Evolutionary conservation across 1,284 basidiomycete genomes (phyloP).

Genomic region (Ganoderma leucocontextum): DNA sequence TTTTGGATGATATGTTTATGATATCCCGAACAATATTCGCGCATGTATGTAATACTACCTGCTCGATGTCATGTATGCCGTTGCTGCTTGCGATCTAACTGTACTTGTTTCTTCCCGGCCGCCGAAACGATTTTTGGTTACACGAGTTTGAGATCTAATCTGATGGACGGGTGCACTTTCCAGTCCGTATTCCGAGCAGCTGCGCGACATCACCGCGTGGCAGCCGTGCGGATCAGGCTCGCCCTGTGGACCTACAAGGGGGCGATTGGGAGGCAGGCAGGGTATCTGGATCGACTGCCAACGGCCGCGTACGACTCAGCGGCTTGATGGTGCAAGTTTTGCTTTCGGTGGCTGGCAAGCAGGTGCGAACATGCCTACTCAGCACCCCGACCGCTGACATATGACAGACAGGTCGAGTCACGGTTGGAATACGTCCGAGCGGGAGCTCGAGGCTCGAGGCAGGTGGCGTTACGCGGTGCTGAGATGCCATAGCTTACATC

Average conservation of each 20-base stretch:
- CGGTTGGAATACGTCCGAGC: background rate
- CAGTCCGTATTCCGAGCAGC: slow-evolving; percentile 4
- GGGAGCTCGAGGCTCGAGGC: slow-evolving; percentile 5
- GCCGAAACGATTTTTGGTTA: slow-evolving; percentile 18
- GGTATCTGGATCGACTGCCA: slow-evolving; percentile 13
- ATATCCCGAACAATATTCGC: slow-evolving; percentile 20
- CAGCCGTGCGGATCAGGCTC: slow-evolving; percentile 28
- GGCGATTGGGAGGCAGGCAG: slow-evolving; percentile 19
- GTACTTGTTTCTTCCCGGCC: slow-evolving; percentile 21
- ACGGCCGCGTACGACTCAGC: slow-evolving; percentile 8
- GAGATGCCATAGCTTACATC: background rate
- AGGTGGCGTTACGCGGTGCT: slow-evolving; percentile 9
- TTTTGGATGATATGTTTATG: slow-evolving; percentile 16
- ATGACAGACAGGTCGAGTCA: background rate
- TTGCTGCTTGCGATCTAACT: slow-evolving; percentile 23
- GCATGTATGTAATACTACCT: slow-evolving; percentile 24
- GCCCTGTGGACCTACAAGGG: slow-evolving; percentile 32
- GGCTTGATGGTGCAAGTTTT: background rate
- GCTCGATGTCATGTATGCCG: slow-evolving; percentile 12
- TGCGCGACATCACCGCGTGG: slow-evolving; percentile 28
- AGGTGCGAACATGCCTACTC: slow-evolving; percentile 17
- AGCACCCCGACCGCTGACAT: slow-evolving; percentile 8
- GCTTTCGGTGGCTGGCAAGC: background rate
- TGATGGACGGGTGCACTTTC: slow-evolving; percentile 6
- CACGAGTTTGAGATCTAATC: slow-evolving; percentile 30